Evolutionary conservation across 1,284 basidiomycete genomes (phyloP).

Genomic region (Puccinia polysora): DNA sequence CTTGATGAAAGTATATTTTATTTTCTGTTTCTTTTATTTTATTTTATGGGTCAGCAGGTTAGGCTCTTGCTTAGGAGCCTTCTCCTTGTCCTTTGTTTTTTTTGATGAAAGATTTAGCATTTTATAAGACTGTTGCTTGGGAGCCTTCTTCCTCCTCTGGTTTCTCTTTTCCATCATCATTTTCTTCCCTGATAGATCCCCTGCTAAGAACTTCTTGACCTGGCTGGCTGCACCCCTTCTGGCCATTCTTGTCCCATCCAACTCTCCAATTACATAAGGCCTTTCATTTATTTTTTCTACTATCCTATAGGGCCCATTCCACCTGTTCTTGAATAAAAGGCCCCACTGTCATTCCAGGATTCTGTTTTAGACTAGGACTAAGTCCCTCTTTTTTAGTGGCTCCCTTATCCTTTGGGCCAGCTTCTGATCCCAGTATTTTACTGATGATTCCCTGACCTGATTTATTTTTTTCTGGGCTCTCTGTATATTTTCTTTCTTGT

Average conservation of each 20-base stretch:
- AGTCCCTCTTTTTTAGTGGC: neutral
- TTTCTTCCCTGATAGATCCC: neutral
- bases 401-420: neutral
- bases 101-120: too few species aligned
- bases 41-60: too few species aligned
- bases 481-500: slow-evolving; percentile 7
- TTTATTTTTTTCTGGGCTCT: neutral
- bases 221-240: neutral
- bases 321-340: too few species aligned
- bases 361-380: neutral
- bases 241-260: too few species aligned
- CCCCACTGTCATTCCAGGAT: neutral
- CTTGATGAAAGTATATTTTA: too few species aligned
- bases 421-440: slow-evolving; percentile 14
- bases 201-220: neutral
- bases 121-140: too few species aligned
- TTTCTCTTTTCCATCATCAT: neutral
- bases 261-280: too few species aligned
- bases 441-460: neutral
- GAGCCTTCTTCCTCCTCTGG: neutral
- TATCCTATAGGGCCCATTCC: too few species aligned
- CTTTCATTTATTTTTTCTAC: too few species aligned
- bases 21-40: too few species aligned
- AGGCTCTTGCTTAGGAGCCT: too few species aligned
- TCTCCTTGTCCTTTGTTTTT: too few species aligned